phyloP scores from a whole-genome alignment of 176 grass and related monocot species.

The Elymus sibiricus region DNA sequence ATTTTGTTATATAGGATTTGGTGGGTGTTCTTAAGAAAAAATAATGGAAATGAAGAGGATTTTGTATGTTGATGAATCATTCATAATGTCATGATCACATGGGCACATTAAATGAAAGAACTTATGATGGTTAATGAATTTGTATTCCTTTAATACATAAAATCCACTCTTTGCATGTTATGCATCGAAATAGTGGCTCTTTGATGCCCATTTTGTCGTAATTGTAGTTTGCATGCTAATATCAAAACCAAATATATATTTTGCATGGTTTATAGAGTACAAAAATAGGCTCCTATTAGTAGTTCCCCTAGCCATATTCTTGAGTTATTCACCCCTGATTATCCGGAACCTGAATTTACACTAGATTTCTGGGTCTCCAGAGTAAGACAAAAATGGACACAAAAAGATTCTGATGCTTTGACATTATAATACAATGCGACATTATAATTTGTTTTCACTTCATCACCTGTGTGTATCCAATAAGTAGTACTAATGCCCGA shows the following conservation, averaged over 20 bases:
- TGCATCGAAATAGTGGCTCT: not conserved
- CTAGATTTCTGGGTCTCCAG: not conserved
- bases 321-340: not conserved
- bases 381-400: not conserved
- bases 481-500: not conserved
- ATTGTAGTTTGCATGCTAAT: slow-evolving; percentile 1
- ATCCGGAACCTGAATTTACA: not conserved
- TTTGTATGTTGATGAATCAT: not conserved
- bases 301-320: not conserved
- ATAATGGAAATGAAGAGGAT: not conserved
- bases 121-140: not conserved
- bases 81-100: not conserved
- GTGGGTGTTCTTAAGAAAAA: not conserved
- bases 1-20: not conserved
- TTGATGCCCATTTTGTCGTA: not conserved
- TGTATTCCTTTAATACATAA: not conserved
- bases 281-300: not conserved
- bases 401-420: not conserved
- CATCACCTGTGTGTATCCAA: not conserved
- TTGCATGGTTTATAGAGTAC: not conserved
- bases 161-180: not conserved
- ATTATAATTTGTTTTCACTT: not conserved
- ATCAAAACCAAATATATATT: not conserved
- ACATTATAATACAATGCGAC: not conserved
- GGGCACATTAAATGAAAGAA: not conserved